Percentiles rank a stretch among this genome's conserved stretches.
These are phyloP conservation scores for Xerocomus brunneocitrinus DNA, from an alignment of 768 basidiomycete genomes.

Conservation along the genomic window DNA sequence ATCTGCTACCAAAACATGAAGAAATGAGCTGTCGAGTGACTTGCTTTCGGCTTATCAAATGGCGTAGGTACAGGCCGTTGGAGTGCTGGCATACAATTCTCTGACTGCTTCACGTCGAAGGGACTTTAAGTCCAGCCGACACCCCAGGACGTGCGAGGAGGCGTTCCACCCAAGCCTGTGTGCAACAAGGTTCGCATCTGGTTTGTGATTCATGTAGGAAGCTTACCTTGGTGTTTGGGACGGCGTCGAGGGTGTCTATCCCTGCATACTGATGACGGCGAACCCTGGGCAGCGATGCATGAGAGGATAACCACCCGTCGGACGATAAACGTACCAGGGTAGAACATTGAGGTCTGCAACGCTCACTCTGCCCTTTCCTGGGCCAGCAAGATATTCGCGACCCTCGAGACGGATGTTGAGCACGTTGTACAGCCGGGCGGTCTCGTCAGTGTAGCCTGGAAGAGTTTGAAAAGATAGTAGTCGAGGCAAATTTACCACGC, in stretches of 20 bases:
- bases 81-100: not conserved
- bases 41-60: not conserved
- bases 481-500: slow-evolving; percentile 9
- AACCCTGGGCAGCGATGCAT: slow-evolving; percentile 43
- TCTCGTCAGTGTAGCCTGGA: slow-evolving; percentile 74
- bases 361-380: slow-evolving; percentile 59
- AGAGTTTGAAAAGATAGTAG: slow-evolving; percentile 4
- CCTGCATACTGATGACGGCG: slow-evolving; percentile 43
- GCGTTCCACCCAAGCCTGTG: slow-evolving; percentile 31
- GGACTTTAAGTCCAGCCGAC: slow-evolving; percentile 21
- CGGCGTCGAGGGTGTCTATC: slow-evolving; percentile 55
- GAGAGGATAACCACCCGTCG: not conserved
- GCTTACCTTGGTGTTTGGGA: slow-evolving; percentile 56
- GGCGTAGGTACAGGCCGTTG: no score
- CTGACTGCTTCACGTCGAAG: not conserved
- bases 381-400: slow-evolving; percentile 76
- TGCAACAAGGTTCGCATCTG: not conserved
- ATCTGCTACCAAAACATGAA: no score
- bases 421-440: slow-evolving; percentile 78
- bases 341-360: slow-evolving; percentile 70
- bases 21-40: no score
- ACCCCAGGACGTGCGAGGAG: slow-evolving; percentile 20
- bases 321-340: slow-evolving; percentile 46
- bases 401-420: slow-evolving; percentile 68
- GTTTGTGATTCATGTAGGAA: not conserved